A percentile compares a stretch with the other conserved stretches of the same genome.
These are phyloP conservation scores for Hippophae tibetana DNA, from an alignment of 306 rosid genomes.

Conservation along the genomic window DNA sequence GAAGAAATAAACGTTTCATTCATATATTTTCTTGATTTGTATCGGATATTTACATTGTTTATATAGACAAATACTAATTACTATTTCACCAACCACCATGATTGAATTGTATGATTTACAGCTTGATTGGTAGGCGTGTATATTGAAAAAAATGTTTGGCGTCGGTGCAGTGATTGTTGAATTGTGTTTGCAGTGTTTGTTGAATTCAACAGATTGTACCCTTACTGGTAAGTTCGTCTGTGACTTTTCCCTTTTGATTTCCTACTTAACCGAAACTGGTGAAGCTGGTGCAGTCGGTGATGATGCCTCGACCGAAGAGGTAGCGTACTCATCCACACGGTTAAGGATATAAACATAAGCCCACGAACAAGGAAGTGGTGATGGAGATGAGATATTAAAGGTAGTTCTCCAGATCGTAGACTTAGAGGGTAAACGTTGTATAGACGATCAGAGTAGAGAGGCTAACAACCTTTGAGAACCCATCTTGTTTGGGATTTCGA, in stretches of 20 bases:
- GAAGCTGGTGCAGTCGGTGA: constrained; percentile 22
- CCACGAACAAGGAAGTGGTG: constrained; percentile 35
- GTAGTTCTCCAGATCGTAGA: constrained; percentile 41
- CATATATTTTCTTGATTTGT: too few species aligned
- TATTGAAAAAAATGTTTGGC: too few species aligned
- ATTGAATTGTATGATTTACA: too few species aligned
- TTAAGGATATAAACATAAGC: constrained; percentile 52
- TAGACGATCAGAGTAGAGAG: constrained; percentile 65
- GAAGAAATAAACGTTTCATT: too few species aligned
- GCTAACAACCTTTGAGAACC: constrained; percentile 72
- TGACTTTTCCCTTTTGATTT: constrained; percentile 46
- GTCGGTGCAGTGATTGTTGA: too few species aligned
- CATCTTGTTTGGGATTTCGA: constrained; percentile 39
- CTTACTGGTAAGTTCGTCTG: constrained; percentile 72
- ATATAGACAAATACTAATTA: too few species aligned
- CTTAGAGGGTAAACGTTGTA: constrained; percentile 50
- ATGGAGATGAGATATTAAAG: constrained; percentile 35
- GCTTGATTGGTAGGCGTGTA: too few species aligned
- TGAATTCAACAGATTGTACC: too few species aligned
- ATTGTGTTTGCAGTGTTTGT: too few species aligned
- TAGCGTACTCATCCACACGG: constrained; percentile 65
- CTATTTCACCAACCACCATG: too few species aligned
- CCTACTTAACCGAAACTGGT: constrained; percentile 26
- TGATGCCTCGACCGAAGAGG: constrained; percentile 49
- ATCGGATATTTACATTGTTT: too few species aligned